Evolutionary conservation across 1,284 basidiomycete species (phyloP), one percentile per base, ranked within the genome.

Genomic region (Fomitopsis schrenkii): DNA sequence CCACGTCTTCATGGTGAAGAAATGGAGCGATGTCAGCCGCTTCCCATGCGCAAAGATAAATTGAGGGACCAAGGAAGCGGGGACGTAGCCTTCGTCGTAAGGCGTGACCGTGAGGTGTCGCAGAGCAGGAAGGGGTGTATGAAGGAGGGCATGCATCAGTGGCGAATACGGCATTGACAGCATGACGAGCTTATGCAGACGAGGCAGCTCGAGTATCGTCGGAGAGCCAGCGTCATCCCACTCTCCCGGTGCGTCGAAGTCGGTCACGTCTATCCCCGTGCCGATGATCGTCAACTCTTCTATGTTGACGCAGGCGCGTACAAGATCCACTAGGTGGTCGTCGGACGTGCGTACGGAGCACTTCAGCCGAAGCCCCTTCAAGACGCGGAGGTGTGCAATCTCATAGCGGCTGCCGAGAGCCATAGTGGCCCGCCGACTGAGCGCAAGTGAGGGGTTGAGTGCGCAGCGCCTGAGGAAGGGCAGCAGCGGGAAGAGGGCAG

Each of bases 1-100:
- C 87, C 88, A 93, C 83, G 88, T 91, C 67, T 88, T 88, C 0
- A 86, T 85, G 1, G 88, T 87, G 55, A 85, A 83, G 57, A 93
- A 79, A 40, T 87, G 80, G 2, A 94, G 79, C 0, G 87, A 88
- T 9, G 76, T 77, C 53, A 95, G 80, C 12, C 74, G 74, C 40
- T 69, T 59, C 1, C 93, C 92, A 67, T 94, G 92, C 1, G 74
- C 72, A 1, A 76, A 68, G 55, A 94, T 87, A 67, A 95, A 84
- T 19, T 76, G 76, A 0, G 84, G 81, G 7, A 84, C 80, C 33
- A 86, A 79, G 1, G 88, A 83, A 14, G 74, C 70, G 14, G 86
- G 83, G 62, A 79, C 83, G 36, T 81, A 81, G 14, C 85, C 68
- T 64, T 90, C 88, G 61, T 87, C 81, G 70, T 87, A 92, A 3